These are phyloP conservation scores for Globisporangium camurandrum DNA, from an alignment of 352 stramenopile genomes.

Conservation along the genomic window DNA sequence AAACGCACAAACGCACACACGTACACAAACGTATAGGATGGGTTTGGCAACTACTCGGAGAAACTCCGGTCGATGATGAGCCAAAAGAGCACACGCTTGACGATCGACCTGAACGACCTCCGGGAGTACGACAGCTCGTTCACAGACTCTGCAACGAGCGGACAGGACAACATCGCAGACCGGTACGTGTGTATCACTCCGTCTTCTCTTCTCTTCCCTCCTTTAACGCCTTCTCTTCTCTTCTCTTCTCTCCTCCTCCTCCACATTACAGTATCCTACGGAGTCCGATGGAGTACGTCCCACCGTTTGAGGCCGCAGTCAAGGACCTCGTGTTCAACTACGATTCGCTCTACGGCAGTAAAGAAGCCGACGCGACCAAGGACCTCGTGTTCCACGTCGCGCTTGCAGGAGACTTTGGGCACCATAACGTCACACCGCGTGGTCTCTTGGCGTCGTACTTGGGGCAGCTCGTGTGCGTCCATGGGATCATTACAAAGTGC, in stretches of 20 bases:
- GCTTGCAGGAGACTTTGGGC: slow-evolving; percentile 91
- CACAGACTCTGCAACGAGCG: slow-evolving; percentile 39
- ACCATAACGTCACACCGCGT: slow-evolving; percentile 91
- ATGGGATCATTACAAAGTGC: slow-evolving; percentile 99
- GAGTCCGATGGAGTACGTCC: slow-evolving; percentile 79
- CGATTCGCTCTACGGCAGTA: slow-evolving; percentile 74
- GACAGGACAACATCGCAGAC: slow-evolving; percentile 74
- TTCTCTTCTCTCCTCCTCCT: too few species aligned
- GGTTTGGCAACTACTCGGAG: slow-evolving; percentile 70
- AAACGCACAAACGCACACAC: too few species aligned
- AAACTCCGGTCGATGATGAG: slow-evolving; percentile 81
- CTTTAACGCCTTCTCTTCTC: too few species aligned
- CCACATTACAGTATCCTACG: slow-evolving; percentile 34
- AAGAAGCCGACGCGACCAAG: slow-evolving; percentile 57
- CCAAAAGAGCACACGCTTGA: slow-evolving; percentile 58
- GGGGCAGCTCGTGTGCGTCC: slow-evolving; percentile 95
- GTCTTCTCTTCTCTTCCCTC: background rate
- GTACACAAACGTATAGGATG: slow-evolving; percentile 24
- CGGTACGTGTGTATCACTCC: slow-evolving; percentile 7
- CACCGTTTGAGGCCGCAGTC: slow-evolving; percentile 75
- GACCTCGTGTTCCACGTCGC: slow-evolving; percentile 85
- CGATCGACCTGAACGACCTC: slow-evolving; percentile 88
- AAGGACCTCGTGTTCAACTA: slow-evolving; percentile 79
- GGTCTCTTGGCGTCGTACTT: slow-evolving; percentile 88
- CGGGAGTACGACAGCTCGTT: slow-evolving; percentile 87